These are phyloP conservation scores for Sarcocystis neurona DNA, from an alignment of 169 alveolate species.

Conservation along the genomic window DNA sequence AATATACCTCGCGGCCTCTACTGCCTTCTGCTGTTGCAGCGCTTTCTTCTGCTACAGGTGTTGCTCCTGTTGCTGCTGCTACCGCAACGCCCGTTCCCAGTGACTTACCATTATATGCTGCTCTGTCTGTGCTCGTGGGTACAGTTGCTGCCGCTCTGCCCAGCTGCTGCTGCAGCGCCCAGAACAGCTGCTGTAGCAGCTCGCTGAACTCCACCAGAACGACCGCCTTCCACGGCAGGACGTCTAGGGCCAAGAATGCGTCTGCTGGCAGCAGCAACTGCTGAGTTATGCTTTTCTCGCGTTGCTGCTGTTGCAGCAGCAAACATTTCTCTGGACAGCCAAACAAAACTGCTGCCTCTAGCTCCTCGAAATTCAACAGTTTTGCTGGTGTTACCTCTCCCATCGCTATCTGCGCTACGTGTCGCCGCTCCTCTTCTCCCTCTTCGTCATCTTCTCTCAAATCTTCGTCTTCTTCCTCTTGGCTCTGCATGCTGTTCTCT, in stretches of 20 bases:
- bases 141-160: too few relatives aligned
- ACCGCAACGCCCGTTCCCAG: too few relatives aligned
- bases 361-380: constrained; percentile 18
- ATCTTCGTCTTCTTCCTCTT: too few relatives aligned
- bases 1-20: too few relatives aligned
- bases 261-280: constrained; percentile 4
- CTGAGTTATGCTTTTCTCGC: background rate
- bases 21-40: too few relatives aligned
- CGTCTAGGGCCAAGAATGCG: constrained; percentile 4
- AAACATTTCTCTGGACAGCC: constrained; percentile 17
- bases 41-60: too few relatives aligned
- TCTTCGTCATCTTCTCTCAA: constrained; percentile 10
- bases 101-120: too few relatives aligned
- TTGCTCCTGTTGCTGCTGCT: too few relatives aligned
- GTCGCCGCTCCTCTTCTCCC: background rate
- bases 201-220: too few relatives aligned
- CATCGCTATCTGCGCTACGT: constrained; percentile 28
- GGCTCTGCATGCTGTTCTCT: constrained; percentile 7
- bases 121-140: too few relatives aligned
- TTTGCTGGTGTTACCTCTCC: constrained; percentile 30
- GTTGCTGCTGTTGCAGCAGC: constrained; percentile 2
- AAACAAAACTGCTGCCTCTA: constrained; percentile 13
- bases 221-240: background rate
- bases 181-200: too few relatives aligned
- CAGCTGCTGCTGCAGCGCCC: too few relatives aligned